Evolutionary conservation across 2,329 filamentous ascomycete genomes (phyloP), one percentile per base, ranked within the genome.

Genomic region (Penicillium sp.): DNA sequence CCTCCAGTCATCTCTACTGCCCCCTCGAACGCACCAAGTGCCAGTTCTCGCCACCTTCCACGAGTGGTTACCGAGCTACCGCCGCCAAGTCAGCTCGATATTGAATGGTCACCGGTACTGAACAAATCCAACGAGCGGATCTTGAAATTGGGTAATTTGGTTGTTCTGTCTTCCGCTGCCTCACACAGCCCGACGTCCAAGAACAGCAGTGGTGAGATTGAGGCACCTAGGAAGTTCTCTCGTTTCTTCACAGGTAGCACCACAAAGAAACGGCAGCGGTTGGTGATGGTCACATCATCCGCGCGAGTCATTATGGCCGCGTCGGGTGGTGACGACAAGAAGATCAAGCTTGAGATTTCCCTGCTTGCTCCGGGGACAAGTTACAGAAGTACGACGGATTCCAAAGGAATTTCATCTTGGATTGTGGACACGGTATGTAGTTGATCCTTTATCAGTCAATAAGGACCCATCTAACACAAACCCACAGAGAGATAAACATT

Each of bases 71-170:
- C 94, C 1, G 94, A 99, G 73, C 81, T 99, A 10, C 91, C 94
- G 16, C 93, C 94, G n/a, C 94, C 94, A 0, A 96, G 90, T 48
- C 94, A 97, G 72, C 80, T 99, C 26, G 94, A 99, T 69, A 96
- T 99, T 55, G 94, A 99, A 75, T 99, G 94, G 94, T 97, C 93
- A 0, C 94, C 94, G 0, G 92, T 99, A 5, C 79, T 99, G 53
- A 97, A 90, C 10, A 87, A 88, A 67, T 88, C 86, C 57, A 97
- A 97, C 68, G 94, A 99, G 74, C 85, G 94, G 35, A 99, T 99
- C 63, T 75, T 99, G 60, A 97, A 96, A 73, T 80, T 99, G 22
- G 94, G 94, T 2, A 96, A 99, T 67, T 78, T 97, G 60, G 84
- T 91, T 73, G 92, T 99, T 8, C 81, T 90, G 37, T 88, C 90